Evolutionary conservation across 169 alveolate species (phyloP).

Genomic region (Cryptosporidium viatorum): DNA sequence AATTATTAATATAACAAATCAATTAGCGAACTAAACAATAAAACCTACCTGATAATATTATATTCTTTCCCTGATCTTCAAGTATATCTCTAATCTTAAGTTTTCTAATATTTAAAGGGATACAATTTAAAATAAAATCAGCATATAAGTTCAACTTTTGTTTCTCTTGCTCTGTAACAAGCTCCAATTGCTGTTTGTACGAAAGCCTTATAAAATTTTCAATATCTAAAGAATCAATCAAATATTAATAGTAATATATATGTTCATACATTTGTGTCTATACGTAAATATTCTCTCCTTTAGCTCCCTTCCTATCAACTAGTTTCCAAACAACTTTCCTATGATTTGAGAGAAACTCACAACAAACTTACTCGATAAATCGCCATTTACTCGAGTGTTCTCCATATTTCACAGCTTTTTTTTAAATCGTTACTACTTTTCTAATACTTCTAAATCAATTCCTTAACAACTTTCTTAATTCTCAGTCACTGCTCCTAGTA

Average conservation of each 20-base stretch:
- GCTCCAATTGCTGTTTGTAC: slow-evolving; percentile 48
- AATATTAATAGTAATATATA: background rate
- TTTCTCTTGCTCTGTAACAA: slow-evolving; percentile 53
- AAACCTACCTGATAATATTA: slow-evolving; percentile 54
- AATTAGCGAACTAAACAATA: background rate
- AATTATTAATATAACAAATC: background rate
- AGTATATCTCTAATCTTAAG: slow-evolving; percentile 54
- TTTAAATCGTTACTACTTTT: background rate
- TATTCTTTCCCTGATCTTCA: slow-evolving; percentile 35
- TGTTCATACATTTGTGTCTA: too few relatives aligned
- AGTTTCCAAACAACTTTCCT: background rate
- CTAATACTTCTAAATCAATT: background rate
- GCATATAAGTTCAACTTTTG: slow-evolving; percentile 47
- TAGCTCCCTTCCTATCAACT: background rate
- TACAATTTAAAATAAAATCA: slow-evolving; percentile 34
- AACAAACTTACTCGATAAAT: slow-evolving; percentile 14
- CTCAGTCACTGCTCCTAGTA: background rate
- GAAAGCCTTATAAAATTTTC: slow-evolving; percentile 51
- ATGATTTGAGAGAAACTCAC: background rate
- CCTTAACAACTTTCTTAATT: background rate
- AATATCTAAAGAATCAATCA: slow-evolving; percentile 11
- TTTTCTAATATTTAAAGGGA: slow-evolving; percentile 52
- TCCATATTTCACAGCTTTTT: background rate
- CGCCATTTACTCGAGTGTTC: background rate
- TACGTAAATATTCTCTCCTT: background rate